Evolutionary conservation across 768 basidiomycete species (phyloP).

Genomic region (Suillus placidus): DNA sequence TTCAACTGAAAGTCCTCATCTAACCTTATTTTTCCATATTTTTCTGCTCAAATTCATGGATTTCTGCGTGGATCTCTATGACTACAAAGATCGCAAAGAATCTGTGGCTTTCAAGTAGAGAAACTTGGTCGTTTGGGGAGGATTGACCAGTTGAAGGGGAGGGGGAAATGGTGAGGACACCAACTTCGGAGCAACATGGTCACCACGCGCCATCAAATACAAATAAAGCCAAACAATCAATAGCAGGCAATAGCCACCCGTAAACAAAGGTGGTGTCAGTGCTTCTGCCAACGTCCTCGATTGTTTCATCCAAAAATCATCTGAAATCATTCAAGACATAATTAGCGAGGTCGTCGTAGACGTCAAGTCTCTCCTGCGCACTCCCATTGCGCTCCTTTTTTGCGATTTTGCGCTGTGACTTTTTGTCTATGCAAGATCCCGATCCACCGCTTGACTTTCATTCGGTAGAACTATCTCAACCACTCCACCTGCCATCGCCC

Average conservation of each 20-base stretch:
- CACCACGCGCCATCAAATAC: constrained; percentile 18
- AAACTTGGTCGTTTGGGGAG: constrained; percentile 10
- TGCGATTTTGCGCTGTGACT: neutral
- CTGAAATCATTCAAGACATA: neutral
- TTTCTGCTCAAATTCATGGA: constrained; percentile 10
- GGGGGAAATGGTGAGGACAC: constrained; percentile 28
- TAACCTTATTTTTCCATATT: constrained; percentile 11
- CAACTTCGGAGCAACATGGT: constrained; percentile 26
- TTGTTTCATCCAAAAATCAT: neutral
- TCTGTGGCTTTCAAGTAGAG: neutral
- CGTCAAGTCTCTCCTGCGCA: neutral
- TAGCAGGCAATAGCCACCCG: constrained; percentile 33
- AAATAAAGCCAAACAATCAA: constrained; percentile 33
- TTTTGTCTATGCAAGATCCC: constrained; percentile 18
- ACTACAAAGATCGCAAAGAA: constrained; percentile 4
- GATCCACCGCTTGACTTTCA: constrained; percentile 2
- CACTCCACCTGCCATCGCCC: neutral
- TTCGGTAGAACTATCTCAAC: constrained; percentile 5
- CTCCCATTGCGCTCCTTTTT: neutral
- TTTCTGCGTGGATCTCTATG: constrained; percentile 3
- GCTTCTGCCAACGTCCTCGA: constrained; percentile 22
- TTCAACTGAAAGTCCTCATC: constrained; percentile 10
- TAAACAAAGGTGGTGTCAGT: constrained; percentile 34
- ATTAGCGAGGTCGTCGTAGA: constrained; percentile 26
- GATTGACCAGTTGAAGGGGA: constrained; percentile 20